Base-by-base conservation (phyloP, 1,284 basidiomycete genomes). In the Earliella scabrosa region DNA sequence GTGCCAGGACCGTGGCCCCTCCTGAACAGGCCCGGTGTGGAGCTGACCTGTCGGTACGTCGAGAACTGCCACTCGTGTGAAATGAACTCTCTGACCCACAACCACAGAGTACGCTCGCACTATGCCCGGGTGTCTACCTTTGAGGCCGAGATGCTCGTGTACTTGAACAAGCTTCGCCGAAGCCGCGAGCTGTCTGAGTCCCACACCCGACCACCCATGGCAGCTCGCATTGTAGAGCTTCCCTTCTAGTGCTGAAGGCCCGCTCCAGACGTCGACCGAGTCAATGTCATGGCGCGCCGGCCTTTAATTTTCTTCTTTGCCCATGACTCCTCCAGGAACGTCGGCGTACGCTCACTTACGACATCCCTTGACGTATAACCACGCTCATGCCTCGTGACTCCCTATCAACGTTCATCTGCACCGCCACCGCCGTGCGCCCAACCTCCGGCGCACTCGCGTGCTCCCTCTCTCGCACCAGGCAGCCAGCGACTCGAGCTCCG, bases 111-210 rank as follows among this genome's bases (percentile, higher is more conserved):
- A 21, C 45, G 29, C 18, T 52, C 45, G 18, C 49, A 58, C 29
- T 58, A 53, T 20, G 56, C 46, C 29, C 46, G 56, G 7, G 51
- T 58, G 31, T 53, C 51, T 21, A 50, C 51, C 24, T 58, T 58
- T n/a, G 56, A 58, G 48, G 47, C 47, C 6, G 56, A 58, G 24
- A 36, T 58, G 13, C 51, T 58, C n/a, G 35, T 41, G 32, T 58
- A 53, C 43, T 47, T 58, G 29, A 54, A 58, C 32, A 41, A 10
- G 13, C 39, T 53, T 4, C 52, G 56, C 4, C 40, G 41, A 18
- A 39, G 40, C 43, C 45, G 16, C 18, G 20, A 16, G 7, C 16
- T 26, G 39, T 5, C 18, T 23, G 13, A 34, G 20, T 9, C 32
- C 26, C 40, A n/a, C 16, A 11, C 18, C 4, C 24, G n/a, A 20